phyloP scores from a whole-genome alignment of 2,329 filamentous ascomycete species.

The Epichloe elymi region DNA sequence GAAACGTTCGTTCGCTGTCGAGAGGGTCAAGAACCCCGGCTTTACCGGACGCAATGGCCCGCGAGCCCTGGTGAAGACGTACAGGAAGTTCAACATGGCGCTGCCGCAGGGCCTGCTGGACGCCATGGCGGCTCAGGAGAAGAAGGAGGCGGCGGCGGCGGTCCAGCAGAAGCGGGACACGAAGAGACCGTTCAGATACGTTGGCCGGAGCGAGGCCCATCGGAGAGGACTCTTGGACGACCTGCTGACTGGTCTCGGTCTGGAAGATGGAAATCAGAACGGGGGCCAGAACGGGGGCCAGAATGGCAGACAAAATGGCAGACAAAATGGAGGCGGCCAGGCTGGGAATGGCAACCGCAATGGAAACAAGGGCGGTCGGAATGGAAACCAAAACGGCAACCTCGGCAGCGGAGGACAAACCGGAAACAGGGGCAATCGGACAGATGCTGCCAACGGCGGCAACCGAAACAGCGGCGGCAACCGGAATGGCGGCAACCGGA shows the following conservation, averaged over 20 bases:
- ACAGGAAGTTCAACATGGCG: conserved; percentile 52
- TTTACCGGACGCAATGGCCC: conserved; percentile 45
- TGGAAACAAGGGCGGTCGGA: neutral
- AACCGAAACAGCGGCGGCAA: neutral
- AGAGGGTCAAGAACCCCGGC: conserved; percentile 40
- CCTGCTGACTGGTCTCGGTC: neutral
- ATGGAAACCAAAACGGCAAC: conserved; percentile 28
- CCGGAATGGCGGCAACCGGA: neutral
- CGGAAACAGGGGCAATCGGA: neutral
- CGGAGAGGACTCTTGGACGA: neutral
- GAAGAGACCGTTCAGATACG: neutral
- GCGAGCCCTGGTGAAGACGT: conserved; percentile 49
- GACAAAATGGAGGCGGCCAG: no score
- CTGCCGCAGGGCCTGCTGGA: conserved; percentile 29
- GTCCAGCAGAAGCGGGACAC: neutral
- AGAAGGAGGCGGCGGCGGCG: neutral
- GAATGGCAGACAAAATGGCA: no score
- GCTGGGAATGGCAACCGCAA: neutral
- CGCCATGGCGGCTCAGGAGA: conserved; percentile 16
- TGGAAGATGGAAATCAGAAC: neutral
- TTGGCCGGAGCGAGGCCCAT: neutral
- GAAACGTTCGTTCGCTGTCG: conserved; percentile 49
- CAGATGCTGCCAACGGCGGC: neutral
- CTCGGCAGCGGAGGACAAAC: conserved; percentile 8
- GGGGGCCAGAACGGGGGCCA: no score